Evolutionary conservation across 2,329 filamentous ascomycete species (phyloP).

Genomic region (Podosphaera xanthii): DNA sequence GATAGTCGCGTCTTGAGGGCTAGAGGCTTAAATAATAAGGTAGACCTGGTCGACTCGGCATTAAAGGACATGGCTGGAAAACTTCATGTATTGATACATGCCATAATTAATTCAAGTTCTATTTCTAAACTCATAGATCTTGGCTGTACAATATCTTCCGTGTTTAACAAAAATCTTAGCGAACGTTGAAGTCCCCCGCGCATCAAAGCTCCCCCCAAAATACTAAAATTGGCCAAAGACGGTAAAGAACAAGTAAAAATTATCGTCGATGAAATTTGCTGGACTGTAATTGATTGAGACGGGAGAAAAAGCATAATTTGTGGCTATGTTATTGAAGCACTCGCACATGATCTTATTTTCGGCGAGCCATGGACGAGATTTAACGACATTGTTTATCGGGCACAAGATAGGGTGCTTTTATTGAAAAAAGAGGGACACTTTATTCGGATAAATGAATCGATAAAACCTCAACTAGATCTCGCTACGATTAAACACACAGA

Average conservation of each 20-base stretch:
- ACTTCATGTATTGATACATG: not conserved
- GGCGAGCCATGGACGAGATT: not conserved
- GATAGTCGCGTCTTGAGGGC: not conserved
- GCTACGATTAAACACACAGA: not conserved
- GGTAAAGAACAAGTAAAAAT: not conserved
- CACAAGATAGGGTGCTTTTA: not conserved
- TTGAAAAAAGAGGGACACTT: not conserved
- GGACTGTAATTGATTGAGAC: not conserved
- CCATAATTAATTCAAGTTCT: not conserved
- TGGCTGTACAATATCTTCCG: not conserved
- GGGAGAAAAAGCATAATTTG: not conserved
- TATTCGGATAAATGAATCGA: not conserved
- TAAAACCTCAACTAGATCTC: not conserved
- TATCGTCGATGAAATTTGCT: not conserved
- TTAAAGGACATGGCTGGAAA: not conserved
- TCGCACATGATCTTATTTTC: not conserved
- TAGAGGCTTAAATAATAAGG: not conserved
- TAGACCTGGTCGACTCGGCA: not conserved
- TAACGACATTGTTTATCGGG: not conserved
- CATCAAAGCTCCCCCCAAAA: not conserved
- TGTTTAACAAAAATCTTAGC: not conserved
- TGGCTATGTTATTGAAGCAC: not conserved
- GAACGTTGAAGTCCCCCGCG: not conserved
- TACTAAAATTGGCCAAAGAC: not conserved
- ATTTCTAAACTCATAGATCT: not conserved